Base-by-base conservation (phyloP, 805 yeast species). In the Barnettozyma sucrosica region DNA sequence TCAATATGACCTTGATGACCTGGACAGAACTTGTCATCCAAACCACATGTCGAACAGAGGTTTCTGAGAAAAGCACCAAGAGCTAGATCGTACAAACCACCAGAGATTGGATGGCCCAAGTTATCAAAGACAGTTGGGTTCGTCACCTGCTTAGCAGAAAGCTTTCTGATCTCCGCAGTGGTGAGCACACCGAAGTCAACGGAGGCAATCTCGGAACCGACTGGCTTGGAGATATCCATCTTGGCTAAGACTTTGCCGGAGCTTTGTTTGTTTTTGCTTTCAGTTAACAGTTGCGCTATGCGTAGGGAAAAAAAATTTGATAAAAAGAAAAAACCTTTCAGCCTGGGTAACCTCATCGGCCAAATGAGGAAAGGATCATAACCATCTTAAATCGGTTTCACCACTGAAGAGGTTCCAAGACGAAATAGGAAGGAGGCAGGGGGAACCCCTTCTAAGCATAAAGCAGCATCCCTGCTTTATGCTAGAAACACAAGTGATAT, bases 1-100 rank as follows among this genome's bases (percentile, higher is more conserved):
- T 92, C 97, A 54, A 93, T 89, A 66, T 93, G 99, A 51, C 99
- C 99, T 66, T 89, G 89, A 66, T 93, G 99, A 41, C 99, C 99
- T 4, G 97, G 97, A 71, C 99, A 93, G 58, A 80, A 83, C 62
- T 85, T 81, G 57, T 92, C 97, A 64, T 90, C 96, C 52, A 92
- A 74, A 18, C 98, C 97, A 77, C 99, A 93, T 1, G 98, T 92
- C 20, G 93, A 77, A 78, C 99, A 69, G 49, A 86, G 74, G 65
- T 92, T 88, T 61, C 83, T 77, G 52, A 89, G 72, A 61, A 89
- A 93, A 0, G 99, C 98, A 55, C 99, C 99, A 36, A 93, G 71
- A n/a, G 96, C 81, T 52, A 92, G 76, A 68, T 93, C 99, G 61
- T 93, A 93, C 30, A 93, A 72, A 66, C 99, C 99, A 51, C 93